phyloP scores from a whole-genome alignment of 1,139 yeast species.

The Debaryomyces singareniensis region DNA sequence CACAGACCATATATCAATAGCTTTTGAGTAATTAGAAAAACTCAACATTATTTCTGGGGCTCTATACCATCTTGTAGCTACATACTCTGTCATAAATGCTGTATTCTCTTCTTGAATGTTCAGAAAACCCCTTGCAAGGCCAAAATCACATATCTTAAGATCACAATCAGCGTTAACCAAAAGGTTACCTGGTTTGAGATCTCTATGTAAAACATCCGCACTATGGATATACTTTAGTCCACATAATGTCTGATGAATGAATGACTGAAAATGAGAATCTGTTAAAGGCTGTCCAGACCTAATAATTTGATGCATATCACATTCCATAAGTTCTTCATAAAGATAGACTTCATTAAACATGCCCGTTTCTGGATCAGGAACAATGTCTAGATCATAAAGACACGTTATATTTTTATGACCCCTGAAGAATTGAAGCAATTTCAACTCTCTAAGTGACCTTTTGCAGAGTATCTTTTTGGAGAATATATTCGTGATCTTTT shows the following conservation, averaged over 20 bases:
- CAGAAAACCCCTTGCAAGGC: constrained; percentile 73
- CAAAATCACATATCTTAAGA: constrained; percentile 86
- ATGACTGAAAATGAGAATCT: constrained; percentile 91
- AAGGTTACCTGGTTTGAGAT: constrained; percentile 81
- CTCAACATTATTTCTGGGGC: constrained; percentile 98
- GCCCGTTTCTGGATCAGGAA: constrained; percentile 61
- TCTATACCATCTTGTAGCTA: constrained; percentile 90
- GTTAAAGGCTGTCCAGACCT: constrained; percentile 91
- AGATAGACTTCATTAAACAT: constrained; percentile 86
- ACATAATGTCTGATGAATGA: constrained; percentile 85
- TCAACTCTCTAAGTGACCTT: constrained; percentile 83
- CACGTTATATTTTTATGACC: constrained; percentile 93
- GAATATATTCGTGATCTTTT: constrained; percentile 89
- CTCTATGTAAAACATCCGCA: constrained; percentile 86
- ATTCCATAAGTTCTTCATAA: constrained; percentile 95
- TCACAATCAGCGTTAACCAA: constrained; percentile 90
- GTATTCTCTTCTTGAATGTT: constrained; percentile 51
- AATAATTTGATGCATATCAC: constrained; percentile 96
- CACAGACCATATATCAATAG: constrained; percentile 95
- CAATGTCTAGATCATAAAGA: constrained; percentile 87
- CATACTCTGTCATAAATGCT: constrained; percentile 98
- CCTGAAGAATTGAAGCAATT: constrained; percentile 81
- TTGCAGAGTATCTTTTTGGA: constrained; percentile 83
- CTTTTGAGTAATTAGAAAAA: constrained; percentile 88
- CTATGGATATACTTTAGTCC: constrained; percentile 83